Evolutionary conservation across 768 basidiomycete species (phyloP).

Genomic region (Amanita molliuscula): DNA sequence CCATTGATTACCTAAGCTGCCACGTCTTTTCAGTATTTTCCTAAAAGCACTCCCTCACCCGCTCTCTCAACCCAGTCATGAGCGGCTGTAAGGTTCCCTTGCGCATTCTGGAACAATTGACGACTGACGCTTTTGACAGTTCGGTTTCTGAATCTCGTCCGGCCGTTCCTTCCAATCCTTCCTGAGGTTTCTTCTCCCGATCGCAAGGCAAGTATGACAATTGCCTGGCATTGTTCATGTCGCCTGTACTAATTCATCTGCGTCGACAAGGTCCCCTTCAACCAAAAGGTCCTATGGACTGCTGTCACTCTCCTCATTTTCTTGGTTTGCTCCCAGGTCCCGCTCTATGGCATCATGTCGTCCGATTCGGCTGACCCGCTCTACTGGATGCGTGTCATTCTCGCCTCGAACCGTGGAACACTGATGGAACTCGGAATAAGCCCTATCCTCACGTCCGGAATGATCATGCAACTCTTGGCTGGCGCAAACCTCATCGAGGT

Average conservation of each 20-base stretch:
- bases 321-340: slow-evolving; percentile 98
- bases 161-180: slow-evolving; percentile 93
- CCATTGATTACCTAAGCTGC: slow-evolving; percentile 24
- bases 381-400: slow-evolving; percentile 99
- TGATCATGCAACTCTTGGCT: slow-evolving; percentile 99
- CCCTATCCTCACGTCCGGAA: slow-evolving; percentile 95
- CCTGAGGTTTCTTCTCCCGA: slow-evolving; percentile 98
- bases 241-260: slow-evolving; percentile 5
- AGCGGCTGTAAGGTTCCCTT: slow-evolving; percentile 58
- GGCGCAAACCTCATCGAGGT: slow-evolving; percentile 97
- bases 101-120: neutral
- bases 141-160: slow-evolving; percentile 95
- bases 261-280: slow-evolving; percentile 76
- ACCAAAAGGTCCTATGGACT: slow-evolving; percentile 98
- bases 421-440: slow-evolving; percentile 99
- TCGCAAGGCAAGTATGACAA: slow-evolving; percentile 63
- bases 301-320: slow-evolving; percentile 98
- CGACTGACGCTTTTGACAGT: slow-evolving; percentile 35
- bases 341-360: slow-evolving; percentile 98
- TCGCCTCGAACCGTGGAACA: slow-evolving; percentile 96
- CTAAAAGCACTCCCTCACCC: slow-evolving; percentile 8
- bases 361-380: slow-evolving; percentile 98
- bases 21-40: slow-evolving; percentile 26
- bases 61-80: slow-evolving; percentile 37
- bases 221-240: neutral